Base-by-base conservation (phyloP, 768 basidiomycete species). In the Chalciporus chontae region DNA sequence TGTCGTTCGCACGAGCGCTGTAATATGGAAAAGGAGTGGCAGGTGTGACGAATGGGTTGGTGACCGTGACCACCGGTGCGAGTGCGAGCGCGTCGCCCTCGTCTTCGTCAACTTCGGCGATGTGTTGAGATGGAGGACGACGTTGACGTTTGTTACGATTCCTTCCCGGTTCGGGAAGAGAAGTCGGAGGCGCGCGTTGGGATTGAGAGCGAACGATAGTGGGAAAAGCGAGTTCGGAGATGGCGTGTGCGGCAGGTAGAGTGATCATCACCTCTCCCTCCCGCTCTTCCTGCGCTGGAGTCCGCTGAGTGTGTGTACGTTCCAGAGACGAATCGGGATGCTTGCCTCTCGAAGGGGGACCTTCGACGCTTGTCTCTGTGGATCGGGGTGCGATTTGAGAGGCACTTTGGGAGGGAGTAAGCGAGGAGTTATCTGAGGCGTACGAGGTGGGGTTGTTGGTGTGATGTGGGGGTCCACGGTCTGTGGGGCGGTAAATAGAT, bases 361-460 rank as follows among this genome's bases (percentile, higher is more conserved):
- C 53, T 45, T 62, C 55, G 19, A 61, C 58, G 29, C 45, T 63
- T 1, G 45, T 53, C 26, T 50, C 57, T 13, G 37, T 36, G 40
- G 48, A 73, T 55, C 21, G 50, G 6, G 45, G 39, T n/a, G 52
- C 60, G 0, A 43, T 59, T 66, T 89, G 84, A 15, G 87, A 88
- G 2, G 84, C 84, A 3, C 85, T 87, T 54, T 87, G 87, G 6
- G 86, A 88, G n/a, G 85, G 86, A 0, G 81, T 78, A 53, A 87
- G 69, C 2, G 85, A 86, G n/a, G 80, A 81, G 13, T 77, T 62
- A 62, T 83, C 80, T 47, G 82, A 81, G 4, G 71, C 62, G 61
- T 48, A 66, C 38, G 49, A 56, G 51, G 34, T 69, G 53, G n/a
- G 66, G 57, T 39, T 48, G 34, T 43, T 18, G 26, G 37, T 3